Conservation (phyloP, 2,329 filamentous ascomycete species). For the Neofusicoccum cordaticola region DNA sequence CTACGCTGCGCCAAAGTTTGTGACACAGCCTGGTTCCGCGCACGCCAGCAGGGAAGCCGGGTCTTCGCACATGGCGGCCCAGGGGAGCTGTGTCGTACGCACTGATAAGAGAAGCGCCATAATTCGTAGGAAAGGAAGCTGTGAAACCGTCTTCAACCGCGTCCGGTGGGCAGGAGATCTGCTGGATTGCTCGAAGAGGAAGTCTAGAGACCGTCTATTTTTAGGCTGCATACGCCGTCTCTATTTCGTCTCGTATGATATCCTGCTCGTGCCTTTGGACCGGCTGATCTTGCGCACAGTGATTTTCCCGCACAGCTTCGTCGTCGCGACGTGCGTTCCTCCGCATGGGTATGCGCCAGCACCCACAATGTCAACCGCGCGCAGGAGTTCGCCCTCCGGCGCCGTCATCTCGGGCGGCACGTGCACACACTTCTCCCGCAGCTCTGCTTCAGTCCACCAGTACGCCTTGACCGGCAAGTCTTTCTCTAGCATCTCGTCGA, state of each 20-base stretch:
- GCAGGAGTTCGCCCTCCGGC: slow-evolving; percentile 32
- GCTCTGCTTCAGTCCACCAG: slow-evolving; percentile 66
- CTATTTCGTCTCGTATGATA: slow-evolving; percentile 9
- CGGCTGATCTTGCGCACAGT: slow-evolving; percentile 14
- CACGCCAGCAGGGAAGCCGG: not conserved
- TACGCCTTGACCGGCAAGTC: slow-evolving; percentile 49
- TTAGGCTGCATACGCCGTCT: not conserved
- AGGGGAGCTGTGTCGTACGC: no score
- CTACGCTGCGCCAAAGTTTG: not conserved
- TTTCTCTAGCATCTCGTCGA: slow-evolving; percentile 57
- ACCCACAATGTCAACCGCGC: slow-evolving; percentile 68
- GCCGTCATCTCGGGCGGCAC: slow-evolving; percentile 49
- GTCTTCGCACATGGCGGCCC: not conserved
- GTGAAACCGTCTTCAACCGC: no score
- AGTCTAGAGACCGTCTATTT: not conserved
- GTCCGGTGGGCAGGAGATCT: no score
- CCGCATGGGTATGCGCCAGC: slow-evolving; percentile 71
- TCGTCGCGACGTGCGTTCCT: slow-evolving; percentile 65
- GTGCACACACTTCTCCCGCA: slow-evolving; percentile 42
- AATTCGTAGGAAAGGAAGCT: no score
- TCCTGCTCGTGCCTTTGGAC: slow-evolving; percentile 1
- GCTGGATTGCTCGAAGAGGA: not conserved
- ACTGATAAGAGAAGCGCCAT: no score
- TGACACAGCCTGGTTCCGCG: not conserved
- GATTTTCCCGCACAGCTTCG: slow-evolving; percentile 11